A percentile compares a stretch with the other conserved stretches of the same genome.
Evolutionary conservation across 2,329 filamentous ascomycete genomes (phyloP).

Genomic region (Penicillium sp.): DNA sequence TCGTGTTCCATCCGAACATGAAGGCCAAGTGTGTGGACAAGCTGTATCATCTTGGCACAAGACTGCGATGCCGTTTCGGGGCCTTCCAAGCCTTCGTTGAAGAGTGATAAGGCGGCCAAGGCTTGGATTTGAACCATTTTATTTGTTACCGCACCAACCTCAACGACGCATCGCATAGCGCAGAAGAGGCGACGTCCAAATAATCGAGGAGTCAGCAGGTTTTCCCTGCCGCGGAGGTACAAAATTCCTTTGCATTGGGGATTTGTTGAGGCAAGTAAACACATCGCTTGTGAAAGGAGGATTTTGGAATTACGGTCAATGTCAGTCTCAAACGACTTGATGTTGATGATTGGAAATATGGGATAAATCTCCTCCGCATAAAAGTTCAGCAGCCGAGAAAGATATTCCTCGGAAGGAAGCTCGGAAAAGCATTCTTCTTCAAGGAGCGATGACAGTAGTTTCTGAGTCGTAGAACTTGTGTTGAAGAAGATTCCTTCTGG

Average conservation of each 20-base stretch:
- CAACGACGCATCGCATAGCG: constrained; percentile 13
- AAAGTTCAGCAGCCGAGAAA: constrained; percentile 23
- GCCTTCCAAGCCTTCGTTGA: constrained; percentile 55
- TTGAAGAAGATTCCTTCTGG: neutral
- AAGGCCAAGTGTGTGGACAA: constrained; percentile 55
- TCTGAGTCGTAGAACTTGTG: neutral
- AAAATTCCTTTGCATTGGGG: constrained; percentile 45
- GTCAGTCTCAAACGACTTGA: constrained; percentile 16
- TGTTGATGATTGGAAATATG: constrained; percentile 51
- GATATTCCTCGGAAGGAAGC: neutral
- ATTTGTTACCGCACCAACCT: constrained; percentile 28
- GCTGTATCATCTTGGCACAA: constrained; percentile 53
- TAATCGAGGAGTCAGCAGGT: neutral
- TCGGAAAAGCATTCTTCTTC: constrained; percentile 1
- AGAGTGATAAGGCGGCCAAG: constrained; percentile 55
- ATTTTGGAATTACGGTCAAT: constrained; percentile 24
- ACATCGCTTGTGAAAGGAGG: constrained; percentile 52
- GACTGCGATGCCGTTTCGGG: constrained; percentile 54
- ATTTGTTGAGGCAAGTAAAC: constrained; percentile 53
- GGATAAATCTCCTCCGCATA: constrained; percentile 54
- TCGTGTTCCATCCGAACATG: constrained; percentile 38
- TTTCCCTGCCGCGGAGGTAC: constrained; percentile 10
- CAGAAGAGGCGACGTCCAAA: constrained; percentile 2
- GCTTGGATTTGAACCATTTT: constrained; percentile 55
- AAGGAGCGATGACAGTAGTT: neutral